Evolutionary conservation across 805 yeast genomes (phyloP), one percentile per base, ranked within the genome.

Genomic region (Suhomyces sp.): DNA sequence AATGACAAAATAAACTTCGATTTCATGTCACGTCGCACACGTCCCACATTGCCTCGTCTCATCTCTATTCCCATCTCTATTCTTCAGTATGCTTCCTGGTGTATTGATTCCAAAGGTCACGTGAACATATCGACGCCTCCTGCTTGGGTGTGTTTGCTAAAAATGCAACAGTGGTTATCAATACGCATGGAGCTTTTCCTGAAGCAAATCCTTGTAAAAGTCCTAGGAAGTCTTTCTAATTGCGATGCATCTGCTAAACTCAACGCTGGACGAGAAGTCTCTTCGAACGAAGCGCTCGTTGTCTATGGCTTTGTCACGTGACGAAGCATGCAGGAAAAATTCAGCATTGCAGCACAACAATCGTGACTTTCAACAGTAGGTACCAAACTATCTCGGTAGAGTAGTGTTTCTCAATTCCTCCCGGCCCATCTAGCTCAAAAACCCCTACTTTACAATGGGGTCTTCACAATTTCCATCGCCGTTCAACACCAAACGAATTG

Each of bases 391-490:
- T 29, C 33, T 29, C n/a, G 6, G 1, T n/a, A 33, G 8, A n/a
- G 36, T n/a, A 17, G 36, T 33, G 36, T 6, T 33, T 6, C 12
- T n/a, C 9, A 33, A 5, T 29, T 31, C n/a, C 5, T n/a, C 17
- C 15, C 5, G 5, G 36, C 6, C 3, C 17, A 6, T 33, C 17
- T n/a, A 33, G 15, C 36, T 13, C 36, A 31, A 31, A 13, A 31
- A 5, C 13, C 12, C 4, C 17, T 3, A 6, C 9, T 17, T 4
- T 17, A 38, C 12, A 38, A 35, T 35, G 29, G 47, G 27, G 17
- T 40, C 44, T 23, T 48, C 54, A 19, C 55, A 54, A 44, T 64
- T 63, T 46, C 67, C 67, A 23, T 63, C 68, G 6, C 67, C 66
- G 15, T 62, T 62, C 42, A 46, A 52, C 15, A 47, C 52, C 40